These are phyloP conservation scores for Wickerhamomyces bisporus DNA, from an alignment of 805 yeast species.

Conservation along the genomic window DNA sequence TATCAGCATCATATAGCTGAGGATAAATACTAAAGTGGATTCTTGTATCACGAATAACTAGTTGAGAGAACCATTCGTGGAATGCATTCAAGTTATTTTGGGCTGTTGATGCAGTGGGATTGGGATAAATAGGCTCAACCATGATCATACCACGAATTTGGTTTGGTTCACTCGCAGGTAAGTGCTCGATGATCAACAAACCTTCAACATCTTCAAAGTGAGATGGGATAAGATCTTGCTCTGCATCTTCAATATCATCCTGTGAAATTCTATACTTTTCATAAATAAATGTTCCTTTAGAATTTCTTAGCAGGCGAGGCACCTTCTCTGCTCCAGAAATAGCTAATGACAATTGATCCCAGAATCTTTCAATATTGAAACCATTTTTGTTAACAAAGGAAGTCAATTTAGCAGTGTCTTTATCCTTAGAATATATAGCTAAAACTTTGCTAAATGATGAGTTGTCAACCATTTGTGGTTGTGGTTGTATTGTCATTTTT, in stretches of 20 bases:
- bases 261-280: conserved; percentile 1
- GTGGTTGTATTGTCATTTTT: neutral
- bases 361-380: conserved; percentile 24
- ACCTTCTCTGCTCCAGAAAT: neutral
- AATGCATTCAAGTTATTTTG: conserved; percentile 15
- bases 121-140: conserved; percentile 18
- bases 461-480: conserved; percentile 14
- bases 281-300: neutral
- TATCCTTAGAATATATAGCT: conserved; percentile 31
- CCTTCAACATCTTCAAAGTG: conserved; percentile 15
- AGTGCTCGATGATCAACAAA: conserved; percentile 29
- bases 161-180: conserved; percentile 20
- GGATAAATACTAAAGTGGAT: conserved; percentile 20
- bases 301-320: neutral
- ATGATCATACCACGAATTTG: conserved; percentile 36
- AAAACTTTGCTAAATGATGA: conserved; percentile 36
- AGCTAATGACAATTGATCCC: conserved; percentile 17
- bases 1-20: conserved; percentile 6
- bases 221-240: conserved; percentile 5
- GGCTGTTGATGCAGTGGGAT: conserved; percentile 20
- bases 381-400: conserved; percentile 30
- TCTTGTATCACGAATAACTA: conserved; percentile 32
- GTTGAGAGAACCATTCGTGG: conserved; percentile 34
- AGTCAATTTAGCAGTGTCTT: conserved; percentile 10
- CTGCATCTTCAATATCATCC: conserved; percentile 6